Percentiles rank a stretch among this genome's conserved stretches.
phyloP scores from a whole-genome alignment of 331 rosid genomes.

The Cydonia oblonga region DNA sequence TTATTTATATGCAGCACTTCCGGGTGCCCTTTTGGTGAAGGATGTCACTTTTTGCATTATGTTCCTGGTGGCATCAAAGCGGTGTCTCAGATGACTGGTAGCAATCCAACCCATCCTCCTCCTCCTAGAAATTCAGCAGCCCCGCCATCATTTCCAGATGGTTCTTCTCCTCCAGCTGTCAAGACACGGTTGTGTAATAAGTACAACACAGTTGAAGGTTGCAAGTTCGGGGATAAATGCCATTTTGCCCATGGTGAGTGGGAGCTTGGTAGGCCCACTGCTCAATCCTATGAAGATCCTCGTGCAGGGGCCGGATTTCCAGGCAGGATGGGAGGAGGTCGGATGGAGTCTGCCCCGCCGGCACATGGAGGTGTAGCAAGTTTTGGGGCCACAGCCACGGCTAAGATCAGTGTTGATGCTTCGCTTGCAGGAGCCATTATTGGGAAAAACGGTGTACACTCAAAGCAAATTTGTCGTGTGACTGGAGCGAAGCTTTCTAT shows the following conservation, averaged over 20 bases:
- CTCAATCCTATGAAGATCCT: conserved; percentile 49
- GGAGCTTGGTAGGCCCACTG: conserved; percentile 75
- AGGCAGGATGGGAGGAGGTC: conserved; percentile 47
- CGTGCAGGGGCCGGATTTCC: conserved; percentile 36
- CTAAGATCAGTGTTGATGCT: conserved; percentile 68
- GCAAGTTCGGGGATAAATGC: conserved; percentile 82
- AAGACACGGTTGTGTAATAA: conserved; percentile 76
- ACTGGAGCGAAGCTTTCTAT: conserved; percentile 77
- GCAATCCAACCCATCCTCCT: conserved; percentile 40
- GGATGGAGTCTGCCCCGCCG: conserved; percentile 32
- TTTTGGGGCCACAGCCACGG: conserved; percentile 78
- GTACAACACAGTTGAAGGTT: conserved; percentile 66
- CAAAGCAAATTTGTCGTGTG: conserved; percentile 66
- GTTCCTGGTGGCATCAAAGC: conserved; percentile 82
- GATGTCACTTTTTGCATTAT: conserved; percentile 71
- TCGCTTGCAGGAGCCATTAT: conserved; percentile 77
- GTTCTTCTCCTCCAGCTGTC: conserved; percentile 60
- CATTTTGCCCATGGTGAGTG: conserved; percentile 91
- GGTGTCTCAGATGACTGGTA: conserved; percentile 54
- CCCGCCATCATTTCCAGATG: conserved; percentile 62
- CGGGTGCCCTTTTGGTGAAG: conserved; percentile 93
- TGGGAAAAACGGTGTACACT: conserved; percentile 70
- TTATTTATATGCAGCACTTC: conserved; percentile 57
- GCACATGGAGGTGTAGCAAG: conserved; percentile 48
- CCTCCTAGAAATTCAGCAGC: conserved; percentile 33